phyloP scores from a whole-genome alignment of 2,329 filamentous ascomycete species.

The Thelonectria rubi region DNA sequence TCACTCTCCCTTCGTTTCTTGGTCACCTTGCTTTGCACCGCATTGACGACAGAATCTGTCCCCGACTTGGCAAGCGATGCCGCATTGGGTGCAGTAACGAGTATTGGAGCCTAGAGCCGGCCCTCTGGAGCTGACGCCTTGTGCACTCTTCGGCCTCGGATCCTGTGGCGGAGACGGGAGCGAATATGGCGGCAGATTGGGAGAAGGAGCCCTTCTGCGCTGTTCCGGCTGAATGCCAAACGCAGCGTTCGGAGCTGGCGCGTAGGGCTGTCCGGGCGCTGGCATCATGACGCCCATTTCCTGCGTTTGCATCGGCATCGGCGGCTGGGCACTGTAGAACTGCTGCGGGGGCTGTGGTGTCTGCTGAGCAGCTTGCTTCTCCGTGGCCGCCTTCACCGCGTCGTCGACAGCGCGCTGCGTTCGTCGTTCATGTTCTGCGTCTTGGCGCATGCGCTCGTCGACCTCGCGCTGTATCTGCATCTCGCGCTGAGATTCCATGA shows the following conservation, averaged over 20 bases:
- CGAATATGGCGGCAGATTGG: background rate
- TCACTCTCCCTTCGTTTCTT: background rate
- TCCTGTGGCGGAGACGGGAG: background rate
- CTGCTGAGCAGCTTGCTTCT: constrained; percentile 8
- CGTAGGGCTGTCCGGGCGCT: background rate
- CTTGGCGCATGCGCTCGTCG: background rate
- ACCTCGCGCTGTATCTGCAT: constrained; percentile 10
- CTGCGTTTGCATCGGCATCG: background rate
- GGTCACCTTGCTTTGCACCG: constrained; percentile 4
- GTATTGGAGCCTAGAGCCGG: background rate
- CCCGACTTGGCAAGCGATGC: background rate
- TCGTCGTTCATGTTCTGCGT: constrained; percentile 11
- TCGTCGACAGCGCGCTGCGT: constrained; percentile 6
- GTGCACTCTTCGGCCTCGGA: background rate
- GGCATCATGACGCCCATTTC: background rate
- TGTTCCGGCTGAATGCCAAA: background rate
- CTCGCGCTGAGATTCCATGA: constrained; percentile 6
- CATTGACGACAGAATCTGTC: constrained; percentile 9
- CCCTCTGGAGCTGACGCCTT: background rate
- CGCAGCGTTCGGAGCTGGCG: background rate
- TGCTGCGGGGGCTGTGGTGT: background rate
- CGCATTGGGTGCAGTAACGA: constrained; percentile 8
- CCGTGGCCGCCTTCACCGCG: constrained; percentile 4
- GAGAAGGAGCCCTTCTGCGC: constrained; percentile 1
- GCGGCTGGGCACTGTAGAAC: background rate